A percentile compares a stretch with the other conserved stretches of the same genome.
These are phyloP conservation scores for Claviceps fusiformis DNA, from an alignment of 2,329 filamentous ascomycete species.

Conservation along the genomic window DNA sequence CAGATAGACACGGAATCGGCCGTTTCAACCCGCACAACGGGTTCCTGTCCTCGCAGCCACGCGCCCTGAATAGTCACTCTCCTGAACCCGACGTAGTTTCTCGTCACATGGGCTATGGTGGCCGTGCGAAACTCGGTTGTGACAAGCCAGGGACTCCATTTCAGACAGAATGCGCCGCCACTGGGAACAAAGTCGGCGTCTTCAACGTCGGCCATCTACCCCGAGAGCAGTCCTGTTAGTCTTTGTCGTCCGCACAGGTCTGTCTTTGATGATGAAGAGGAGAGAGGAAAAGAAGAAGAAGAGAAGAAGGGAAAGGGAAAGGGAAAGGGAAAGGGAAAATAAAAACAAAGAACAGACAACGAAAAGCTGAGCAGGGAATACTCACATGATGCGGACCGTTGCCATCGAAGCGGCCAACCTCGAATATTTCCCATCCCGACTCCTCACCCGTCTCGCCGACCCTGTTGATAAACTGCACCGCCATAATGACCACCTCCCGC, in stretches of 20 bases:
- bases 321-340: not conserved
- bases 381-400: conserved; percentile 28
- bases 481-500: conserved; percentile 36
- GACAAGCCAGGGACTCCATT: conserved; percentile 40
- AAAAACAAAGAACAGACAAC: not conserved
- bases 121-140: conserved; percentile 22
- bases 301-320: not conserved
- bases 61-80: conserved; percentile 27
- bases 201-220: conserved; percentile 15
- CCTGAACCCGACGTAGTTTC: conserved; percentile 42
- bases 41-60: conserved; percentile 22
- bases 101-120: conserved; percentile 35
- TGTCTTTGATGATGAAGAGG: too few species aligned
- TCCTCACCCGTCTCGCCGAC: conserved; percentile 15
- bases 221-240: not conserved
- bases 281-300: too few species aligned
- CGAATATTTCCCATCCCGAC: conserved; percentile 34
- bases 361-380: not conserved
- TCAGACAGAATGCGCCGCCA: conserved; percentile 36
- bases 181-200: conserved; percentile 37
- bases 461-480: conserved; percentile 26
- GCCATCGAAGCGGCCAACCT: conserved; percentile 35
- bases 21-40: conserved; percentile 25
- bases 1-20: conserved; percentile 35
- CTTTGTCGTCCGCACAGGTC: too few species aligned